Base-by-base conservation (phyloP, 345 rosid genomes). In the Acer negundo region DNA sequence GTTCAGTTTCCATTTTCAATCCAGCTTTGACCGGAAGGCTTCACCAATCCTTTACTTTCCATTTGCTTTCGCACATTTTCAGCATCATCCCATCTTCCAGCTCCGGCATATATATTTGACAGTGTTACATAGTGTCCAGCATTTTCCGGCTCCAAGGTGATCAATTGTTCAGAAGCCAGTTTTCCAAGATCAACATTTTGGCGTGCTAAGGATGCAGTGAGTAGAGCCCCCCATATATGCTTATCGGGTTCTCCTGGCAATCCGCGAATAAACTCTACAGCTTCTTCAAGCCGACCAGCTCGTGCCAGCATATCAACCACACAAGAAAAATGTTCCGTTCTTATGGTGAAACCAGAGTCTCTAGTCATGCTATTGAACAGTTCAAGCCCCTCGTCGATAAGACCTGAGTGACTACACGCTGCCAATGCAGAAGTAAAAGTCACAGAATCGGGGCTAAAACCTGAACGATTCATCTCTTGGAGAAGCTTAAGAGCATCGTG, bases 261-360 rank as follows among this genome's bases (percentile, higher is more conserved):
- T 76, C 68, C 35, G 46, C 49, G 26, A 72, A 79, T 79, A 72
- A 85, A 81, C 46, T 42, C 66, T 24, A 82, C 53, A n/a, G 84
- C 84, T 68, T 77, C 85, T 66, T 73, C 85, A 58, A 84, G 77
- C 35, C 62, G 75, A 56, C 85, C 87, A 55, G 87, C 81, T 16
- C 85, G 89, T 4, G 82, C 80, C 70, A 84, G 82, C 86, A 84
- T 82, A 78, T 86, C 85, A 47, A 70, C 82, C 55, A 86, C 75
- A 23, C 87, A 86, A 67, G 87, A 72, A 70, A 73, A 77, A 71
- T 85, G 86, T 63, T 86, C 85, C 81, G 78, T 75, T 67, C 69
- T 46, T 0, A 85, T 84, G 12, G 53, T 53, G 31, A 82, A 55
- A n/a, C 74, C 66, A 26, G 75, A 73, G 22, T 69, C 78, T 56